Evolutionary conservation across 2,329 filamentous ascomycete genomes (phyloP).

Genomic region (Hypoxylon sp.): DNA sequence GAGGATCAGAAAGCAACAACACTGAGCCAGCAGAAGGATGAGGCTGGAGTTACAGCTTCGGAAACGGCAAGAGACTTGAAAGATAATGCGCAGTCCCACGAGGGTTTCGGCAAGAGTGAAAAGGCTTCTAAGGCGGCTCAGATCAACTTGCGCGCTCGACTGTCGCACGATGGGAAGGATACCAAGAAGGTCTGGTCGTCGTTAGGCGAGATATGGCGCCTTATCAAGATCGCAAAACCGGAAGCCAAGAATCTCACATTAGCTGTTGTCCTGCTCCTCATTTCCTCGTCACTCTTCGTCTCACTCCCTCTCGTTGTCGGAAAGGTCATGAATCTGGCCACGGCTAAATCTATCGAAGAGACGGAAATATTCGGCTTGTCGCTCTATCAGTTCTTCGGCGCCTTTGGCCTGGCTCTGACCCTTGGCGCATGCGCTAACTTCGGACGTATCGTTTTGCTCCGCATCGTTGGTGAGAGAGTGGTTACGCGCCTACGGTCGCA

Average conservation of each 20-base stretch:
- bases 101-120: conserved; percentile 80
- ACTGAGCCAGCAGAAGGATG: conserved; percentile 28
- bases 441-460: conserved; percentile 90
- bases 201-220: conserved; percentile 82
- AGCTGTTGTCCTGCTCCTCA: conserved; percentile 87
- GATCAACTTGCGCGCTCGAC: conserved; percentile 87
- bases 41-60: conserved; percentile 44
- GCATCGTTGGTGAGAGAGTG: conserved; percentile 95
- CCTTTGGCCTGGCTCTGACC: conserved; percentile 81
- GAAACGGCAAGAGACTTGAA: conserved; percentile 58
- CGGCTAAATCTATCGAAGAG: conserved; percentile 76
- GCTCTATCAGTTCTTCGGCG: conserved; percentile 89
- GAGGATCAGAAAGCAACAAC: conserved; percentile 31
- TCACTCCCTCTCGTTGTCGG: conserved; percentile 97
- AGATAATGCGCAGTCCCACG: conserved; percentile 66
- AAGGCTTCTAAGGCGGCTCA: conserved; percentile 89
- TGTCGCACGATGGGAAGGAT: conserved; percentile 84
- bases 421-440: conserved; percentile 93
- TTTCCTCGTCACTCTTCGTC: conserved; percentile 95
- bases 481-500: conserved; percentile 90
- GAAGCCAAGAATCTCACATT: conserved; percentile 82
- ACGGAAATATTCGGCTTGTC: conserved; percentile 85
- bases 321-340: conserved; percentile 90
- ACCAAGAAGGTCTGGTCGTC: conserved; percentile 71
- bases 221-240: conserved; percentile 90